phyloP scores from a whole-genome alignment of 805 yeast species.

The Candida bentonensis region DNA sequence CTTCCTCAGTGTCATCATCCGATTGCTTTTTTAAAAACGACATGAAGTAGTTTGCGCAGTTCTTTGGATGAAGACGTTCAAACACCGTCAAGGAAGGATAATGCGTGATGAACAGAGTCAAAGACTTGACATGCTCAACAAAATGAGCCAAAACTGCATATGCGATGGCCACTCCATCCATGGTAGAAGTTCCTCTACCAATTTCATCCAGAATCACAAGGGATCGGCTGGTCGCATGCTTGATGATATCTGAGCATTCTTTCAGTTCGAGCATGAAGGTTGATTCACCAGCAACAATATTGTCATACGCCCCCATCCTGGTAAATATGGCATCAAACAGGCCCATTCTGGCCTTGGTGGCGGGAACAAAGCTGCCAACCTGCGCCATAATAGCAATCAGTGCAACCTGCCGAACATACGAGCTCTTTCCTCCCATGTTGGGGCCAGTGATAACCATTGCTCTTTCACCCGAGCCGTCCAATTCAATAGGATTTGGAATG shows the following conservation, averaged over 20 bases:
- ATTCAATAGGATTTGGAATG: conserved; percentile 52
- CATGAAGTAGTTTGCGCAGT: conserved; percentile 56
- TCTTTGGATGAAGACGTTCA: conserved; percentile 24
- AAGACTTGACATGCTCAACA: conserved; percentile 29
- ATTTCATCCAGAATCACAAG: conserved; percentile 60
- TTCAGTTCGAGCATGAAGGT: conserved; percentile 71
- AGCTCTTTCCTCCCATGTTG: conserved; percentile 80
- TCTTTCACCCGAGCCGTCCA: conserved; percentile 34
- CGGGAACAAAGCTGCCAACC: conserved; percentile 66
- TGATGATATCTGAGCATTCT: conserved; percentile 48
- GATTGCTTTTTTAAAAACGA: conserved; percentile 31
- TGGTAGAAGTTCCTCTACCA: conserved; percentile 62
- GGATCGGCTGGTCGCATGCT: conserved; percentile 36
- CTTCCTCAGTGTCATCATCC: conserved; percentile 24
- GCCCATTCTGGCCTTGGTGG: conserved; percentile 44
- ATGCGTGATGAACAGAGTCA: conserved; percentile 73
- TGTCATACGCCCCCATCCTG: conserved; percentile 71
- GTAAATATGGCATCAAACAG: conserved; percentile 46
- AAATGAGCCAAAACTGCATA: conserved; percentile 54
- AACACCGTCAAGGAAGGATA: conserved; percentile 52
- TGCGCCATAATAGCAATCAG: conserved; percentile 60
- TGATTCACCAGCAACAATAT: conserved; percentile 59
- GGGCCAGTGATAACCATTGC: conserved; percentile 68
- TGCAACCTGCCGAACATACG: conserved; percentile 63
- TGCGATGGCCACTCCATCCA: conserved; percentile 76